Base-by-base conservation (phyloP, 1,139 yeast species). In the Yamadazyma friedrichii region DNA sequence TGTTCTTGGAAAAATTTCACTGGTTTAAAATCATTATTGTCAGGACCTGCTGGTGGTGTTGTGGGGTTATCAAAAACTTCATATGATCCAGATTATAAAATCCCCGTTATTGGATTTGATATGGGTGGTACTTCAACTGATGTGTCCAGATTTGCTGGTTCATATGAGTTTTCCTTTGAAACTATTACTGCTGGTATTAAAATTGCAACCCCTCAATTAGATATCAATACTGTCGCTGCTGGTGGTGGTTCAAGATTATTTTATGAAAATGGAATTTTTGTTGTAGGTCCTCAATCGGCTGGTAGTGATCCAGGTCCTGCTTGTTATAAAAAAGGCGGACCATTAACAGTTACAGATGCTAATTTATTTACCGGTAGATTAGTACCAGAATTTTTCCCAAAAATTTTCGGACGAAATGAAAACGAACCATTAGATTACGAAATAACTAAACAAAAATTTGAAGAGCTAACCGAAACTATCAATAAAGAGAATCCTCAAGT, bases 111-210 rank as follows among this genome's bases (percentile, higher is more conserved):
- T 30, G 82, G 82, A 0, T 78, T 78, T 48, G 82, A 77, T 56
- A 77, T 77, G 82, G 82, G 82, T 20, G 82, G 82, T 26, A 77
- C 82, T 4, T 75, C 81, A 1, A 77, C 82, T 0, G 82, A 77
- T 55, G 82, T 77, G 5, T 73, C 80, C 2, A 74, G 69, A 46
- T 56, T 46, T 50, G 59, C 48, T 39, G 81, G 82, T 8, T 56
- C 62, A 12, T 62, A 65, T 35, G 81, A 76, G 46, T 76, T 73
- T 40, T 70, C 73, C n/a, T 76, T 76, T 50, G 81, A 77, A 49
- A 73, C 78, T 11, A 61, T 73, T 9, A 75, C 78, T 3, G 82
- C 82, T 9, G 78, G 79, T 25, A 76, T 77, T 29, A 71, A 76
- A 10, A 70, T 77, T 40, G 80, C 77, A 41, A 74, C 79, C 20